Base-by-base conservation (phyloP, 805 yeast species). In the Barnettozyma botsteinii region DNA sequence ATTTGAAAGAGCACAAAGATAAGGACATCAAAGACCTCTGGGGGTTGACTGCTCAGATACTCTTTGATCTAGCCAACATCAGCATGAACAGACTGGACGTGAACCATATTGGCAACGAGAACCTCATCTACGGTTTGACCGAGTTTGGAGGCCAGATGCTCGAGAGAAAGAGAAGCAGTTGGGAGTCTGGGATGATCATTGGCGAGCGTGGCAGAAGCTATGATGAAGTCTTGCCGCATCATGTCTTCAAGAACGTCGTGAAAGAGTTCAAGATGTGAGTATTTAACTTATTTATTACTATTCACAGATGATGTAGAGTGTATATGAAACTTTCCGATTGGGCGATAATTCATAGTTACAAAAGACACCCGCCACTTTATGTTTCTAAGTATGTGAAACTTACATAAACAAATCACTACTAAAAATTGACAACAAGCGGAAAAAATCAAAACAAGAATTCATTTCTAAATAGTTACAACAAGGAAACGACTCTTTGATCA, bases 11-110 rank as follows among this genome's bases (percentile, higher is more conserved):
- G 45, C 64, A 22, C 55, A 54, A 42, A 56, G 53, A 64, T 57
- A 71, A 49, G 54, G 75, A 65, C 26, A 70, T 79, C 28, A 76
- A 83, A 52, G 84, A 82, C 52, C 79, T 85, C 5, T 84, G 93
- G 94, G 94, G 94, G 1, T 61, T 84, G 27, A 84, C 93, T 0
- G 91, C 89, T 3, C 82, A 81, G 53, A 83, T 84, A 9, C 55
- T 84, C n/a, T 84, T 75, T 51, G 91, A 84, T 55, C 53, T 84
- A 22, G 80, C 87, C 2, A 70, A 69, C 41, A 66, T 82, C 9
- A 64, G 73, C 4, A 47, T 75, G 50, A 65, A 65, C 29, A 45
- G 57, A 38, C 45, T 58, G 9, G 41, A 44, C 9, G 52, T 48
- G 25, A 54, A 49, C 12, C 57, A 65, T 21, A 55, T 74, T 33